Conservation (phyloP, 495 filamentous ascomycete genomes). For the Achaetomiella virescens region DNA sequence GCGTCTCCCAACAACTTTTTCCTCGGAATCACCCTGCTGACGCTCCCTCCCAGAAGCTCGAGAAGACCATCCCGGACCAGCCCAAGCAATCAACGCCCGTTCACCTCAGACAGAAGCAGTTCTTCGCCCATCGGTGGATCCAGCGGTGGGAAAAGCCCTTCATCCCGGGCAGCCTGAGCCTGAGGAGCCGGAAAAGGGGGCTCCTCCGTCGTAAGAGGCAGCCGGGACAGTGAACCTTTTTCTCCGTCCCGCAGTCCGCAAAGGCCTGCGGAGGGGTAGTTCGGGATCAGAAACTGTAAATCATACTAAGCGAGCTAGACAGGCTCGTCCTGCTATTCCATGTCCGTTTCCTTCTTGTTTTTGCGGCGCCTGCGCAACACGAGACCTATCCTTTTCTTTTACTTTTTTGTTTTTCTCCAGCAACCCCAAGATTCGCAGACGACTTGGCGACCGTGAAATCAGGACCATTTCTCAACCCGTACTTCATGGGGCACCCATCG, state of each 20-base stretch:
- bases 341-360: not conserved
- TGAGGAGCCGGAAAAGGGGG: not conserved
- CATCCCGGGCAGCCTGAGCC: constrained; percentile 21
- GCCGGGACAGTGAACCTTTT: not conserved
- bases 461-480: no score
- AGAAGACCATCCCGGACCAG: constrained; percentile 82
- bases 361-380: no score
- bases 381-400: no score
- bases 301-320: constrained; percentile 5
- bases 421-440: no score
- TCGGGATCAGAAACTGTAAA: constrained; percentile 1
- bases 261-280: not conserved
- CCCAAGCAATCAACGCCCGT: constrained; percentile 73
- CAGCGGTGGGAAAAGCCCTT: constrained; percentile 35
- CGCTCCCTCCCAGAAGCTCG: constrained; percentile 57
- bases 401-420: no score
- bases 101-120: constrained; percentile 72
- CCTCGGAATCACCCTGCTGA: not conserved
- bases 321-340: constrained; percentile 8
- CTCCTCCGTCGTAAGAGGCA: no score
- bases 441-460: no score
- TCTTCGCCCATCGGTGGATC: constrained; percentile 56
- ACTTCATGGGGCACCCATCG: no score
- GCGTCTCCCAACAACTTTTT: constrained; percentile 31
- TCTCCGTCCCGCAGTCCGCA: not conserved